Evolutionary conservation across 73 alveolate species (phyloP).

Genomic region (Stentor roeselii): DNA sequence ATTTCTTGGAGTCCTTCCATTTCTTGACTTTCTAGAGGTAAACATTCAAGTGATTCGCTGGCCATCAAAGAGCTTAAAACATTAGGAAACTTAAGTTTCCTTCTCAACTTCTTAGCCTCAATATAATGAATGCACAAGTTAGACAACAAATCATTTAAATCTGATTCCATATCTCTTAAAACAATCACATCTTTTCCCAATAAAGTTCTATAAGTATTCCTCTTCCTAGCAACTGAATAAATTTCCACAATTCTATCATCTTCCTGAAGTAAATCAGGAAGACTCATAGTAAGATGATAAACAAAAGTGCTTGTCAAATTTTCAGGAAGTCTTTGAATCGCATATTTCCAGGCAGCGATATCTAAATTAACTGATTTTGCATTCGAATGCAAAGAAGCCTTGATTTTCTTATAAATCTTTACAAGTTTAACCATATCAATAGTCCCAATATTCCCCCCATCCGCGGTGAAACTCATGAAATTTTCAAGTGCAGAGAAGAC

Average conservation of each 20-base stretch:
- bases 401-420: neutral
- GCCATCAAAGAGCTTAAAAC: neutral
- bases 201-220: neutral
- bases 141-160: neutral
- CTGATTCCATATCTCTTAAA: neutral
- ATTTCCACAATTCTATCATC: neutral
- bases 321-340: slow-evolving; percentile 22
- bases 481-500: neutral
- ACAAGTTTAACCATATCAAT: neutral
- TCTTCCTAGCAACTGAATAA: neutral
- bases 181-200: neutral
- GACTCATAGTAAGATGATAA: neutral
- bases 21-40: neutral
- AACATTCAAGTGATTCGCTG: neutral
- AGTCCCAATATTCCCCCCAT: neutral
- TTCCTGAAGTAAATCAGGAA: neutral
- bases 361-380: neutral
- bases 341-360: slow-evolving; percentile 21
- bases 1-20: neutral
- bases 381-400: neutral
- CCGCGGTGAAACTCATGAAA: neutral
- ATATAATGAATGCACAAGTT: slow-evolving; percentile 16
- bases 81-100: neutral
- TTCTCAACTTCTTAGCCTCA: neutral
- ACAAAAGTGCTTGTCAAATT: neutral